These are phyloP conservation scores for Casuarina cunninghamiana DNA, from an alignment of 306 rosid genomes.

Conservation along the genomic window DNA sequence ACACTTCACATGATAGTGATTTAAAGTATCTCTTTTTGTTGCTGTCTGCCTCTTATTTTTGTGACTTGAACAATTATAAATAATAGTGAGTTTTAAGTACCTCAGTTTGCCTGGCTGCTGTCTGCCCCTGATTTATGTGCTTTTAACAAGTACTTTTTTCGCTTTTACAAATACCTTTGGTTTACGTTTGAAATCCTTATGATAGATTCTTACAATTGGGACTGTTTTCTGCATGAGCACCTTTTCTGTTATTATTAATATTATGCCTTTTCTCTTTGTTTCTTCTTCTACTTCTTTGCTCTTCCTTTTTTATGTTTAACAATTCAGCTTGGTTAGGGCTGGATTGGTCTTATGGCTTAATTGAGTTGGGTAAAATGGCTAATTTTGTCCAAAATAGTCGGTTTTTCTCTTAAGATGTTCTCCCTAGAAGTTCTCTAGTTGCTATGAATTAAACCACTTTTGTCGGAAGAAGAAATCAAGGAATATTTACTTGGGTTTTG, in stretches of 20 bases:
- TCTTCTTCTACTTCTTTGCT: neutral
- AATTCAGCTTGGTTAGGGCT: neutral
- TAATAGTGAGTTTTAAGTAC: slow-evolving; percentile 2
- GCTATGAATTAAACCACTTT: neutral
- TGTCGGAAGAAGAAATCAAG: neutral
- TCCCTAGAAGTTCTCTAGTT: neutral
- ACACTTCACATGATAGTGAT: neutral
- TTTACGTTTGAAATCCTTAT: neutral
- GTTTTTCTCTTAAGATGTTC: neutral
- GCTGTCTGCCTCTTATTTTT: neutral
- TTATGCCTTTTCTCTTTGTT: neutral
- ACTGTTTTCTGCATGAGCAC: neutral
- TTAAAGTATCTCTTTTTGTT: neutral
- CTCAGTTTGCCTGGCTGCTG: neutral
- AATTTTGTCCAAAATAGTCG: neutral
- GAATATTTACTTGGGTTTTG: neutral
- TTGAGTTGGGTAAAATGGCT: neutral
- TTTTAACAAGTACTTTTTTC: neutral
- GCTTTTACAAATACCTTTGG: neutral
- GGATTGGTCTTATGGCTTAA: neutral
- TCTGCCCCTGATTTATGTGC: neutral
- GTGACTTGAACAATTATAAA: too few relatives aligned
- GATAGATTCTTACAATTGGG: neutral
- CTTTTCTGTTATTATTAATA: neutral
- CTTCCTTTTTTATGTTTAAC: neutral